Percentiles rank a stretch among this genome's conserved stretches.
Evolutionary conservation across 2,329 filamentous ascomycete genomes (phyloP).

Genomic region (Colletotrichum sp.): DNA sequence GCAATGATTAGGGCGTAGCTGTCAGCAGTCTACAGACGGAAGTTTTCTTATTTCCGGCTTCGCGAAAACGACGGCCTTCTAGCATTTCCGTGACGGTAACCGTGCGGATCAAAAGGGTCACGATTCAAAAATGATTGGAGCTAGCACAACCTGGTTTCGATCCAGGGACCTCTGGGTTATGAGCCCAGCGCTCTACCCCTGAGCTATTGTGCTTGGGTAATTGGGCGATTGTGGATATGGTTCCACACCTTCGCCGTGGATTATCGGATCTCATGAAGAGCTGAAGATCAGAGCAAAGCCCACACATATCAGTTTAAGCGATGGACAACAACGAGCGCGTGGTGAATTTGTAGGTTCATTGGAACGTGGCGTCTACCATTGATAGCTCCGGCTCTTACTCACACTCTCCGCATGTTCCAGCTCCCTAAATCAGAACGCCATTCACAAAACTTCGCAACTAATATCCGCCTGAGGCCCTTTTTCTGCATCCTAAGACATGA

Average conservation of each 20-base stretch:
- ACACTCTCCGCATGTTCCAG: too few relatives aligned
- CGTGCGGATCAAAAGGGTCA: not conserved
- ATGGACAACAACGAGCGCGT: not conserved
- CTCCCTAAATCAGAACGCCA: too few relatives aligned
- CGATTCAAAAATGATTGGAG: rapidly evolving
- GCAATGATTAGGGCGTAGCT: not conserved
- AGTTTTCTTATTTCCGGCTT: not conserved
- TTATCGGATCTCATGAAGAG: not conserved
- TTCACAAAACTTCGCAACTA: not conserved
- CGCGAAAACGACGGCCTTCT: not conserved
- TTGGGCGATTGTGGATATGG: not conserved
- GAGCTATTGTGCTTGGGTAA: not conserved
- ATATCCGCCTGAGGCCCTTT: not conserved
- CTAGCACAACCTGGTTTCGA: not conserved
- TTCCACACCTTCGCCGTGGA: not conserved
- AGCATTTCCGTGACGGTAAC: not conserved
- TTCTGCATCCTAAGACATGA: not conserved
- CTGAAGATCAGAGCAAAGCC: not conserved
- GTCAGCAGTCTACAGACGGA: not conserved
- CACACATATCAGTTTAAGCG: not conserved
- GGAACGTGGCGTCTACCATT: too few relatives aligned
- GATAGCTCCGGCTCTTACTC: too few relatives aligned
- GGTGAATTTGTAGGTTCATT: too few relatives aligned
- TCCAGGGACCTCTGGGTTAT: conserved; percentile 4
- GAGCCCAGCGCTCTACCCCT: conserved; percentile 5